Base-by-base conservation (phyloP, 2,329 filamentous ascomycete species). In the Fusarium protoensiforme region DNA sequence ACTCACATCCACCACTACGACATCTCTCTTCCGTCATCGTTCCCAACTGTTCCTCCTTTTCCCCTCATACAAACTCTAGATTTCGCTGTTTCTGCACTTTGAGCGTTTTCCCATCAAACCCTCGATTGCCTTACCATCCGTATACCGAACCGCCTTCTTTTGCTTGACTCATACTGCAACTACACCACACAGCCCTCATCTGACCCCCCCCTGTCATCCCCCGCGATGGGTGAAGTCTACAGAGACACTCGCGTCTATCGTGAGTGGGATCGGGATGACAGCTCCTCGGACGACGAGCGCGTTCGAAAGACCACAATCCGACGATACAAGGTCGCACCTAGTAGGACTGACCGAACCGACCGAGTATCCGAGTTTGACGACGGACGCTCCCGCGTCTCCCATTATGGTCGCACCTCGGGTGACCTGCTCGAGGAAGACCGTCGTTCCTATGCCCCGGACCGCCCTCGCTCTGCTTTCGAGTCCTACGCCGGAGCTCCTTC, bases 401-500 rank as follows among this genome's bases (percentile, higher is more conserved):
- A 77, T 54, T 78, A 81, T 71, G 81, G 80, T 53, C 85, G 84
- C 64, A 72, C 79, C 33, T 82, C 83, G 2, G 82, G 81, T 67
- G 85, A 87, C 58, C 72, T 83, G 22, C 75, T 84, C 43, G 85
- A 86, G 61, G 76, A 82, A 48, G 84, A 87, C 68, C 84, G 85
- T 68, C 85, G 84, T 57, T 80, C 81, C 38, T 83, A 85, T 51
- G 80, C 83, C 35, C 85, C 85, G 38, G 87, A 88, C 63, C 84
- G 87, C 11, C 86, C 87, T 27, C 85, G 86, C 65, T 89, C 88
- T n/a, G 83, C 84, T 53, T 82, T 85, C 66, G 87, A 88, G 68
- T 78, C 74, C 41, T 81, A 77, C 67, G 78, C 81, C 18, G 81
- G 79, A 61, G 82, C 84, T 51, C 80, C 81, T 36, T 79, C 80